Conservation (phyloP, 768 basidiomycete genomes). For the Kwoniella sp. region DNA sequence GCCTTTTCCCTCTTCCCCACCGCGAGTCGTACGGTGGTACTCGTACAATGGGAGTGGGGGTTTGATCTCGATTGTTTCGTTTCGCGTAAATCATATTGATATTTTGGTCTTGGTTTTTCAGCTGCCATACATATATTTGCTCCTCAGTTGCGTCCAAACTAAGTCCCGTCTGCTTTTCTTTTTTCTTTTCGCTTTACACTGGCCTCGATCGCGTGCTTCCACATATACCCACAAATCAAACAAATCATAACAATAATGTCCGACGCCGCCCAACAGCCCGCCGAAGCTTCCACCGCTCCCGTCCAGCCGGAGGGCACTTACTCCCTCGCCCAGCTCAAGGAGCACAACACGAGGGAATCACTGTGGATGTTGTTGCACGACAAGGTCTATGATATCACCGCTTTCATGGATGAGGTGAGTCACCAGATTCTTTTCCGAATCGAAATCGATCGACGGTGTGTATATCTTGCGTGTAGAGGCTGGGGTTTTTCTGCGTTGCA, state of each 20-base stretch:
- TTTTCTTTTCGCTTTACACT: not conserved
- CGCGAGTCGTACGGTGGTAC: too few species aligned
- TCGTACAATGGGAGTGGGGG: too few species aligned
- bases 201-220: not conserved
- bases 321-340: slow-evolving; percentile 71
- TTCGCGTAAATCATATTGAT: too few species aligned
- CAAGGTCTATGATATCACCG: slow-evolving; percentile 91
- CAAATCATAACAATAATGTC: not conserved
- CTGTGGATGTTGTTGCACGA: slow-evolving; percentile 81
- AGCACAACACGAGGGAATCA: slow-evolving; percentile 71
- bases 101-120: not conserved
- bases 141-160: too few species aligned
- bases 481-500: too few species aligned
- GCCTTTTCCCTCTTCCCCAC: not conserved
- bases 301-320: slow-evolving; percentile 35
- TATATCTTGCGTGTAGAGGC: too few species aligned
- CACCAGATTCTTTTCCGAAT: not conserved
- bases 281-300: slow-evolving; percentile 1
- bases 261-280: not conserved
- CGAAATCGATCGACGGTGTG: slow-evolving; percentile 3
- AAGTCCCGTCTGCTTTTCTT: not conserved
- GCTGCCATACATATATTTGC: not conserved
- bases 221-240: not conserved
- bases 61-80: slow-evolving; percentile 9
- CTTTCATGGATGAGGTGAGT: slow-evolving; percentile 90